Conservation (phyloP, 2,329 filamentous ascomycete genomes). For the Penicillium sp. region DNA sequence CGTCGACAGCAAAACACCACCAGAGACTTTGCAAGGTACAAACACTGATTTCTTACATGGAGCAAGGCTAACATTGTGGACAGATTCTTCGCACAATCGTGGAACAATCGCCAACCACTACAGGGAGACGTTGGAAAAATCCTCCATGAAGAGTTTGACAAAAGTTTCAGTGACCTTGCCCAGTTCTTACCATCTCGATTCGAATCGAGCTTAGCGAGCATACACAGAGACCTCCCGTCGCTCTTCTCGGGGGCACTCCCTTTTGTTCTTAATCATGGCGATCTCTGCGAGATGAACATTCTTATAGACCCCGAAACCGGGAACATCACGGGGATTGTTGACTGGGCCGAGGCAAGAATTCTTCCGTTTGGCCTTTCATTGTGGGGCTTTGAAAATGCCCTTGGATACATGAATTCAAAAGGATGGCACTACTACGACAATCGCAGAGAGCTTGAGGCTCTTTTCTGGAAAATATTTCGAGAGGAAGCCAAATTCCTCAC, state of each 20-base stretch:
- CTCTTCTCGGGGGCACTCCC: conserved; percentile 9
- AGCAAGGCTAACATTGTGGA: background rate
- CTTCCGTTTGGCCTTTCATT: conserved; percentile 18
- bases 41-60: no score
- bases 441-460: no score
- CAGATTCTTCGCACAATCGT: conserved; percentile 20
- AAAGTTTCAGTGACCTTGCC: conserved; percentile 4
- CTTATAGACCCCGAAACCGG: conserved; percentile 10
- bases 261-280: conserved; percentile 12
- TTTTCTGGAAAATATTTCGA: no score
- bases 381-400: no score
- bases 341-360: conserved; percentile 24
- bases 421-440: no score
- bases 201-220: conserved; percentile 4
- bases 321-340: conserved; percentile 22
- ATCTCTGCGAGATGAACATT: conserved; percentile 14
- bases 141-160: conserved; percentile 10
- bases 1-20: no score
- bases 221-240: conserved; percentile 12
- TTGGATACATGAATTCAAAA: no score
- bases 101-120: conserved; percentile 13
- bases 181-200: conserved; percentile 12
- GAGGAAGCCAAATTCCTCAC: no score
- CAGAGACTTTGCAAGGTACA: no score
- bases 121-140: background rate